Evolutionary conservation across 2,329 filamentous ascomycete genomes (phyloP).

Genomic region (Botryotinia narcissicola): DNA sequence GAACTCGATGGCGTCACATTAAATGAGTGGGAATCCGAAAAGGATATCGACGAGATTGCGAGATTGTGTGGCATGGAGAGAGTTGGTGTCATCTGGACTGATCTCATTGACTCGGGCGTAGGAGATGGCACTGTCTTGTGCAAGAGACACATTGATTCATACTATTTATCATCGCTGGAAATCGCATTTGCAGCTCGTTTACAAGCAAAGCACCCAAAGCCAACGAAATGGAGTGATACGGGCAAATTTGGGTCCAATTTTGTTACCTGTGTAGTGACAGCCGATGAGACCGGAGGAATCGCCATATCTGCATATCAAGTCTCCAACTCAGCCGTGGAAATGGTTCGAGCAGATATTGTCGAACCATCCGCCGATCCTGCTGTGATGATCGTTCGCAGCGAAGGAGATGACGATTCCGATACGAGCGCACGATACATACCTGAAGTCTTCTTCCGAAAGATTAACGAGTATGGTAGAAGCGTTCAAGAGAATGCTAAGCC

Average conservation of each 20-base stretch:
- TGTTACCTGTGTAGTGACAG: conserved; percentile 93
- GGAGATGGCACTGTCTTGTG: conserved; percentile 86
- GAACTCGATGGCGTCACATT: conserved; percentile 87
- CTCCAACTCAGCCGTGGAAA: conserved; percentile 93
- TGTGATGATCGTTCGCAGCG: conserved; percentile 90
- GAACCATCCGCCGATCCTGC: conserved; percentile 91
- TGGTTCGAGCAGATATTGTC: conserved; percentile 92
- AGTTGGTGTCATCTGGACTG: conserved; percentile 92
- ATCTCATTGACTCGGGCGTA: conserved; percentile 76
- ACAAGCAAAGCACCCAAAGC: conserved; percentile 83
- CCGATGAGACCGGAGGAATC: conserved; percentile 85
- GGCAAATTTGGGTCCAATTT: conserved; percentile 94
- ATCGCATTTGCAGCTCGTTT: conserved; percentile 84
- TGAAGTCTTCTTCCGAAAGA: conserved; percentile 91
- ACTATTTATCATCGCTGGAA: conserved; percentile 89
- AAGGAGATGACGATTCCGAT: conserved; percentile 70
- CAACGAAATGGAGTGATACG: conserved; percentile 95
- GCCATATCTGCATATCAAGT: conserved; percentile 90
- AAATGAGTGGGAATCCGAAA: conserved; percentile 80
- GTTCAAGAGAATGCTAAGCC: conserved; percentile 98
- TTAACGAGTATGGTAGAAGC: conserved; percentile 95
- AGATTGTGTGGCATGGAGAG: conserved; percentile 80
- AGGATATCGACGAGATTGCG: conserved; percentile 77
- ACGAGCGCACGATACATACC: conserved; percentile 85
- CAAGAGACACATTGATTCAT: conserved; percentile 90